Percentiles rank a stretch among this genome's conserved stretches.
phyloP scores from a whole-genome alignment of 345 rosid genomes.

The Physaria fendleri region DNA sequence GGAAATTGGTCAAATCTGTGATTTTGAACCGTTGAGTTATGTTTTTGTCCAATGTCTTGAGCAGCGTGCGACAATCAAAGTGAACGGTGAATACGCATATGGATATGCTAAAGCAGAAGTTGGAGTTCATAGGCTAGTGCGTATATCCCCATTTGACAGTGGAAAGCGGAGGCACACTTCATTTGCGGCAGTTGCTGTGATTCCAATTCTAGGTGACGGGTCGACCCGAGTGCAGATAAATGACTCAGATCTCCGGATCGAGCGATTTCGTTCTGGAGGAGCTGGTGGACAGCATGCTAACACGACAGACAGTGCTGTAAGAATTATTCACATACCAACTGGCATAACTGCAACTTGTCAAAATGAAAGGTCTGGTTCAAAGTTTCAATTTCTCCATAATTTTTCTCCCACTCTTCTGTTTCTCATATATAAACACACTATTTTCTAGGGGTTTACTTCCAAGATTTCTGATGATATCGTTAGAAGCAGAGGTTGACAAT shows the following conservation, averaged over 20 bases:
- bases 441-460: no score
- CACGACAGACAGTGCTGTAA: constrained; percentile 94
- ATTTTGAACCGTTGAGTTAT: background rate
- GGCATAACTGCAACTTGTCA: constrained; percentile 84
- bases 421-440: background rate
- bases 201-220: constrained; percentile 76
- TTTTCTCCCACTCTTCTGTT: background rate
- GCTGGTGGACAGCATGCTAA: constrained; percentile 89
- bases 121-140: constrained; percentile 94
- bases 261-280: constrained; percentile 88
- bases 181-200: constrained; percentile 98
- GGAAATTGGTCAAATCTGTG: background rate
- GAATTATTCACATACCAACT: constrained; percentile 90
- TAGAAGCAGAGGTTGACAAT: no score
- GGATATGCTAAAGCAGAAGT: constrained; percentile 98
- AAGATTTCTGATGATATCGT: no score
- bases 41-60: constrained; percentile 12
- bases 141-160: constrained; percentile 91
- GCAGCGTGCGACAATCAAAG: constrained; percentile 92
- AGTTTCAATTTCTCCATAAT: background rate
- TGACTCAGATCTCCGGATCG: constrained; percentile 83
- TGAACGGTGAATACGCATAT: constrained; percentile 87
- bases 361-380: constrained; percentile 63
- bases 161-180: constrained; percentile 90
- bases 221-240: constrained; percentile 74